Base-by-base conservation (phyloP, 805 yeast species). In the Wickerhamiella hasegawae region DNA sequence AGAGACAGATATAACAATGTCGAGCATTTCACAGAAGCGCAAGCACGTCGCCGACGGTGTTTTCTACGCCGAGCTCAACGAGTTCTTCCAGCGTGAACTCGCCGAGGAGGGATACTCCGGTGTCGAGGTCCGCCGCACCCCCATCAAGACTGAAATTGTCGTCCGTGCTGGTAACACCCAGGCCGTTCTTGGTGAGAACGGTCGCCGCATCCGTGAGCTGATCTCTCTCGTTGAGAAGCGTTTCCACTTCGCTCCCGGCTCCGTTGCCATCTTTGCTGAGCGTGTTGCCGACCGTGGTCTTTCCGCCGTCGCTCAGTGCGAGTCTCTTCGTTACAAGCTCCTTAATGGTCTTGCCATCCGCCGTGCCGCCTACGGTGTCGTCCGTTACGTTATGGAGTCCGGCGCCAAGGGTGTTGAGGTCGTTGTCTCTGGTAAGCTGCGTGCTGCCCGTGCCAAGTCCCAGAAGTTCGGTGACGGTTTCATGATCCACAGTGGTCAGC, bases 401-500 rank as follows among this genome's bases (percentile, higher is more conserved):
- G 98, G 98, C 70, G 98, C 98, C 64, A 90, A 90, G 82, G 98
- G 98, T 85, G 95, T 92, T 62, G 98, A 90, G 76, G 98, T 90
- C 66, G 97, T 90, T 58, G 81, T 90, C 62, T 84, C 96, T 55
- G 98, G 98, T 78, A 90, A 90, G 73, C 79, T 92, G 66, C 83
- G 96, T 74, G 98, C 95, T 69, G 98, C 97, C 60, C 84, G 98
- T 76, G 98, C 98, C 60, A 90, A 90, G 81, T 77, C 96, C 60
- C 93, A 90, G 94, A 90, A 90, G 73, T 90, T 87, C 78, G 79
- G 90, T 64, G 97, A 87, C 66, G 98, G 98, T 76, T 90, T 90
- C 94, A 82, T 90, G 90, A 90, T 90, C 76, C 98, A 90, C 90
- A 84, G 96, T 60, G 98, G 98, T 82, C 98, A 90, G 75, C 98